phyloP scores from a whole-genome alignment of 345 rosid species.

The Crucihimalaya himalaica region DNA sequence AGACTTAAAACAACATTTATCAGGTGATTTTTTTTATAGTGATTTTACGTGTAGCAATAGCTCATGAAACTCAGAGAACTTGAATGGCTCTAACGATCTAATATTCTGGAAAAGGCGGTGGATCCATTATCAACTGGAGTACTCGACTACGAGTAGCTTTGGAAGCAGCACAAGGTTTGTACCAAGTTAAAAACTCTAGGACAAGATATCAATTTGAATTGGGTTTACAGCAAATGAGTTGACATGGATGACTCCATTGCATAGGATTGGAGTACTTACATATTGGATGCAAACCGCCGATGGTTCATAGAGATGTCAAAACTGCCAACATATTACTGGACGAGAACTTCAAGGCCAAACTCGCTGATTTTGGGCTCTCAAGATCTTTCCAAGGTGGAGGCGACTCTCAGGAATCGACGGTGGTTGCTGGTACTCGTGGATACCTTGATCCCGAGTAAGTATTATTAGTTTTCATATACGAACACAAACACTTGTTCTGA shows the following conservation, averaged over 20 bases:
- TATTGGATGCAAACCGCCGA: no score
- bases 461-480: background rate
- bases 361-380: conserved; percentile 53
- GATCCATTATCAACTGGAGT: conserved; percentile 36
- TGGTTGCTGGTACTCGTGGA: conserved; percentile 32
- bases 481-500: background rate
- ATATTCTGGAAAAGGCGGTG: conserved; percentile 17
- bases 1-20: conserved; percentile 41
- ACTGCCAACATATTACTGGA: conserved; percentile 47
- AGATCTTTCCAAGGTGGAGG: conserved; percentile 34
- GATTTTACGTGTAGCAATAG: background rate
- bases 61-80: background rate
- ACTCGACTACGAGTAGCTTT: conserved; percentile 43
- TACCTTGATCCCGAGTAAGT: conserved; percentile 59
- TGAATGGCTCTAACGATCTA: background rate
- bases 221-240: background rate
- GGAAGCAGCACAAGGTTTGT: conserved; percentile 53
- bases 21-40: conserved; percentile 21
- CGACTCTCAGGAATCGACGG: conserved; percentile 17
- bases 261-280: no score
- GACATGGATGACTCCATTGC: background rate
- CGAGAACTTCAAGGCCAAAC: conserved; percentile 46
- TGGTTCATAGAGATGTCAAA: no score
- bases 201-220: background rate
- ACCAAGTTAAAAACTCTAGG: background rate